phyloP scores from a whole-genome alignment of 306 rosid genomes.

The Pyrus communis region DNA sequence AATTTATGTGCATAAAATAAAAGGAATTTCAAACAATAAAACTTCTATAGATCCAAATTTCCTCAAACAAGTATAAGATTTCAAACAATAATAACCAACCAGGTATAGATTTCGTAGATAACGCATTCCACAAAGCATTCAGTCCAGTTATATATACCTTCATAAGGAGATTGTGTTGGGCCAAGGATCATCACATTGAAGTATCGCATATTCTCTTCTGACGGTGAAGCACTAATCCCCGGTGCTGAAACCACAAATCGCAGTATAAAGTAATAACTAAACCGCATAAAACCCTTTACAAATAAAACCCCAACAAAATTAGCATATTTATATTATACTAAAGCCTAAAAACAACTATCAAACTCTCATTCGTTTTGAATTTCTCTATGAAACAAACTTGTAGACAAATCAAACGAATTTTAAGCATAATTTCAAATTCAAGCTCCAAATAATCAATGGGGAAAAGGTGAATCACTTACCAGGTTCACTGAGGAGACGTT shows the following conservation, averaged over 20 bases:
- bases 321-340: background rate
- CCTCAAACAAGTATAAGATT: background rate
- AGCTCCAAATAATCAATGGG: background rate
- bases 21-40: background rate
- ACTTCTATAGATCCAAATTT: background rate
- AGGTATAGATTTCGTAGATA: background rate
- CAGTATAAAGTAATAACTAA: conserved; percentile 5
- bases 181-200: conserved; percentile 99
- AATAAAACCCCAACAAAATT: background rate
- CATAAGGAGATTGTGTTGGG: conserved; percentile 95
- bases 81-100: background rate
- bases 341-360: background rate
- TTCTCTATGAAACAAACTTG: background rate
- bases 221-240: conserved; percentile 95
- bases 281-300: conserved; percentile 7
- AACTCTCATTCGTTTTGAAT: background rate
- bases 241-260: conserved; percentile 63
- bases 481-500: conserved; percentile 97
- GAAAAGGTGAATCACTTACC: conserved; percentile 38
- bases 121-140: background rate
- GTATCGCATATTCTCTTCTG: conserved; percentile 94
- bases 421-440: conserved; percentile 8
- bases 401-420: background rate
- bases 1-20: background rate
- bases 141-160: conserved; percentile 41